Percentiles rank a stretch among this genome's conserved stretches.
phyloP scores from a whole-genome alignment of 306 rosid genomes.

The Malus domestica region DNA sequence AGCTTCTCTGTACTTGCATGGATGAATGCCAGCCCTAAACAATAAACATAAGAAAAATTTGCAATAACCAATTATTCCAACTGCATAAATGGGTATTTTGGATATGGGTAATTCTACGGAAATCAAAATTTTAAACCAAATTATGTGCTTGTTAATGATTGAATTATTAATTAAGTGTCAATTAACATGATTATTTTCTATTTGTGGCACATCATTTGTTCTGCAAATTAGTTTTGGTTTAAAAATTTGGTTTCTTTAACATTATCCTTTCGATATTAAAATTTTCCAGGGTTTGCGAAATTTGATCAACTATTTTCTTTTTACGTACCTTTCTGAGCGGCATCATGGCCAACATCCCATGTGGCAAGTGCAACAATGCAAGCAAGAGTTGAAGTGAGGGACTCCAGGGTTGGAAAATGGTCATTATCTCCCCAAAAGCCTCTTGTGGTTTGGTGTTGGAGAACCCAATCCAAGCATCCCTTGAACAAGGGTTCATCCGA shows the following conservation, averaged over 20 bases:
- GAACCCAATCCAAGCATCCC: constrained; percentile 13
- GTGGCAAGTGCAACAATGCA: constrained; percentile 9
- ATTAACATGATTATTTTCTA: too few species aligned
- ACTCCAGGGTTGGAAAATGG: not conserved
- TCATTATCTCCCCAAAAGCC: constrained; percentile 6
- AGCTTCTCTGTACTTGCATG: not conserved
- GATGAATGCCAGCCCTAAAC: constrained; percentile 13
- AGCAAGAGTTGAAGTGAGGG: constrained; percentile 17
- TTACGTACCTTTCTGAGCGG: constrained; percentile 1
- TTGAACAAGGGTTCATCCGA: constrained; percentile 2
- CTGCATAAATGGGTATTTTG: too few species aligned
- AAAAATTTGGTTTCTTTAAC: too few species aligned
- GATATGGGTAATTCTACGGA: too few species aligned
- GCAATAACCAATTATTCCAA: not conserved
- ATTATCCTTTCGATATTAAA: too few species aligned
- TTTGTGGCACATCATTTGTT: too few species aligned
- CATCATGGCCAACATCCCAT: constrained; percentile 6
- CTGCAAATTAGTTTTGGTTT: too few species aligned
- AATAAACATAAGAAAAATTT: not conserved
- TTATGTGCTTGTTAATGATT: too few species aligned
- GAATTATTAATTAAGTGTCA: too few species aligned
- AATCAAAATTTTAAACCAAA: too few species aligned
- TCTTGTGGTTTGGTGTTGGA: not conserved
- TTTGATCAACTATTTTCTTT: too few species aligned
- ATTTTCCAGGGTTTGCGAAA: too few species aligned